Evolutionary conservation across 768 basidiomycete genomes (phyloP).

Genomic region (Collybia sp.): DNA sequence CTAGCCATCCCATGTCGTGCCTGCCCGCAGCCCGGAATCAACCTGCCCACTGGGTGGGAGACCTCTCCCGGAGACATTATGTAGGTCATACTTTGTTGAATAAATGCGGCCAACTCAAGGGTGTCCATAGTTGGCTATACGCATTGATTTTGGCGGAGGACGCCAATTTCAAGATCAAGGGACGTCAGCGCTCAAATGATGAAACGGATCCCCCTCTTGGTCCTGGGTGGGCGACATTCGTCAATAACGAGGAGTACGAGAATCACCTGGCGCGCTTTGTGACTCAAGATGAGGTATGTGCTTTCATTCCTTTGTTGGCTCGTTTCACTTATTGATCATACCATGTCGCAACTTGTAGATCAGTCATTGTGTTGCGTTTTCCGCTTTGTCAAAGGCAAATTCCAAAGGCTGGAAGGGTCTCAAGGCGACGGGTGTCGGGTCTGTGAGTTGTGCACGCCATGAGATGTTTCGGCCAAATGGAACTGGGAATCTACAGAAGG

Average conservation of each 20-base stretch:
- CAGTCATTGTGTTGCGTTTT: constrained; percentile 18
- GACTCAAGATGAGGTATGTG: not conserved
- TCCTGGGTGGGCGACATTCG: too few relatives aligned
- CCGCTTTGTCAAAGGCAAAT: constrained; percentile 15
- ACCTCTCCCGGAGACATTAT: constrained; percentile 5
- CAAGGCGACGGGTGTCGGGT: constrained; percentile 18
- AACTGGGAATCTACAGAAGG: constrained; percentile 24
- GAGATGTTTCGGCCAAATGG: constrained; percentile 20
- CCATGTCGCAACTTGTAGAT: constrained; percentile 7
- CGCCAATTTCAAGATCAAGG: too few relatives aligned
- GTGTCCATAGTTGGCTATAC: too few relatives aligned
- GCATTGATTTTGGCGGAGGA: too few relatives aligned
- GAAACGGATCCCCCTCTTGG: too few relatives aligned
- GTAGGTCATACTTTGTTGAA: not conserved
- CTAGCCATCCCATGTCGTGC: constrained; percentile 20
- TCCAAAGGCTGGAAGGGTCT: constrained; percentile 4
- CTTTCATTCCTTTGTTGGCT: too few relatives aligned
- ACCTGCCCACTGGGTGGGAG: constrained; percentile 17
- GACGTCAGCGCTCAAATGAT: too few relatives aligned
- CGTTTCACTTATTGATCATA: too few relatives aligned
- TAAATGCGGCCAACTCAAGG: too few relatives aligned
- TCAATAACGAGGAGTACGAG: too few relatives aligned
- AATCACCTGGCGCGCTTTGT: constrained; percentile 2
- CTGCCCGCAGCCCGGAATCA: constrained; percentile 21
- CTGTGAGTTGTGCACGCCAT: constrained; percentile 23